These are phyloP conservation scores for Penicillium sp. DNA, from an alignment of 2,329 filamentous ascomycete genomes.

Conservation along the genomic window DNA sequence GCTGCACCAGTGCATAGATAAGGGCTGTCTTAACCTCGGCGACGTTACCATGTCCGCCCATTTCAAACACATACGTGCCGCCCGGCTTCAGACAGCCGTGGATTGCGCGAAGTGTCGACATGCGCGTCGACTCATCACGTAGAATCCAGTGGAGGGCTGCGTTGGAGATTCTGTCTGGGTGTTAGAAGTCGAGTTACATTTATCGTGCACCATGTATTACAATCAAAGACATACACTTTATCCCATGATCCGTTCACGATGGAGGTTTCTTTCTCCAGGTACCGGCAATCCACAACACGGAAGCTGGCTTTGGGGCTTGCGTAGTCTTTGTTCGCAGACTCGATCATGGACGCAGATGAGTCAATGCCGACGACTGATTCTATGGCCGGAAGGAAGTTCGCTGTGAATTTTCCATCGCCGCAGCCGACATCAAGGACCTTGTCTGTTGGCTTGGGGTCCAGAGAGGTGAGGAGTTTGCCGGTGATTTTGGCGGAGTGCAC, in stretches of 20 bases:
- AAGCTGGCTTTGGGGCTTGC: constrained; percentile 30
- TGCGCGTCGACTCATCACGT: constrained; percentile 45
- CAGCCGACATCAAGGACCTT: constrained; percentile 63
- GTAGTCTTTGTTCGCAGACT: constrained; percentile 50
- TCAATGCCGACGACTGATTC: constrained; percentile 59
- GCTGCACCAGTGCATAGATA: constrained; percentile 52
- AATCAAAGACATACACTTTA: constrained; percentile 50
- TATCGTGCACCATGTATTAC: neutral
- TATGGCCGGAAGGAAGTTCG: constrained; percentile 53
- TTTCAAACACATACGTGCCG: constrained; percentile 66
- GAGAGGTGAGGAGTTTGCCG: constrained; percentile 58
- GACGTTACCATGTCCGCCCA: constrained; percentile 70
- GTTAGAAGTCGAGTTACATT: neutral
- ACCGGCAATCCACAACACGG: constrained; percentile 37
- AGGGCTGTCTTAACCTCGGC: constrained; percentile 62
- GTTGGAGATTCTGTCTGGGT: constrained; percentile 53
- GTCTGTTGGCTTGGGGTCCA: constrained; percentile 60
- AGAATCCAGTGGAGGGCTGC: constrained; percentile 69
- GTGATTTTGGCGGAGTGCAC: constrained; percentile 58
- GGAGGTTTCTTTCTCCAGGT: constrained; percentile 29
- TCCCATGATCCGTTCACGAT: constrained; percentile 38
- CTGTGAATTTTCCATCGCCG: constrained; percentile 62
- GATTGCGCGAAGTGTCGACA: constrained; percentile 55
- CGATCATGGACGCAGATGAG: constrained; percentile 60
- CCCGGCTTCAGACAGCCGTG: constrained; percentile 54